Evolutionary conservation across 345 rosid genomes (phyloP), one percentile per base, ranked within the genome.

Genomic region (Populus simonii): DNA sequence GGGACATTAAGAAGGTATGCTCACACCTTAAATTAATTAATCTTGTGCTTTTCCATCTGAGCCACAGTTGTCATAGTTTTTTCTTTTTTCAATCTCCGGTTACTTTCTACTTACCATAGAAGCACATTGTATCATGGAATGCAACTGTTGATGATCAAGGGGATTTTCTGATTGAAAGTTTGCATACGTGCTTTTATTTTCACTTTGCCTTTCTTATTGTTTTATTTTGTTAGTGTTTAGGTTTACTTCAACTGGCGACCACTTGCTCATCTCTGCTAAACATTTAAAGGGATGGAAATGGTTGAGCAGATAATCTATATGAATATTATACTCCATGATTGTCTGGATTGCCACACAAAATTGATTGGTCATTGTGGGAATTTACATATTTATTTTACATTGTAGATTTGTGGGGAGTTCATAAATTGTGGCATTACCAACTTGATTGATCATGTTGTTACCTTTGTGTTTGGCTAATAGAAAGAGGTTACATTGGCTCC

Each of bases 1-100:
- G 92, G 87, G 94, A 91, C 81, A 92, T 96, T 71, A 91, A 87
- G 81, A 86, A 91, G 98, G 98, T 96, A 87, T 47, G 88, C 72
- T 68, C 62, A 53, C 71, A 68, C 43, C 27, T 76, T 72, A 23
- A 15, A 38, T 77, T 33, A 20, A 39, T 57, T 82, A 67, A 59
- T 74, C 57, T 68, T 45, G n/a, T 45, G 1, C 27, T 47, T 66
- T 36, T 49, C 23, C 35, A 35, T 65, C 0, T 45, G 39, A 62
- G 74, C 29, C 11, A 6, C 7, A 66, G 31, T 53, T 38, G 8
- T 8, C 51, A 20, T 35, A n/a, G 66, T 23, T 72, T 35, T 45
- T 27, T 2, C 22, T 59, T 13, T 38, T 27, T 4, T 36, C 12
- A 9, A 0, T 10, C 36, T 55, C 23, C 1, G 38, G 71, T 4